phyloP scores from a whole-genome alignment of 2,329 filamentous ascomycete species.

The Clarireedia hainanense region DNA sequence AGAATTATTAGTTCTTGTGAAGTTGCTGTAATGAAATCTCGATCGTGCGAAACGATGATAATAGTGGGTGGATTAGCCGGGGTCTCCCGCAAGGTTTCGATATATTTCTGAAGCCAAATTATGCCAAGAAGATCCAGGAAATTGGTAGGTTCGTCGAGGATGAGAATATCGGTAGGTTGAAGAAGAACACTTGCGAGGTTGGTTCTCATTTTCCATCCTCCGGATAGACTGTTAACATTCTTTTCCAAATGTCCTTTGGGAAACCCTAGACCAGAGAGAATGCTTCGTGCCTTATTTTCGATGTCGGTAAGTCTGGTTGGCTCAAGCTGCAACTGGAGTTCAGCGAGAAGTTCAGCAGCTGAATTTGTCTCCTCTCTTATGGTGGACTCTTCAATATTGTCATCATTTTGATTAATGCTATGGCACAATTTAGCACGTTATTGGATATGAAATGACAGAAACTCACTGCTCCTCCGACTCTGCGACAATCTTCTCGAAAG shows the following conservation, averaged over 20 bases:
- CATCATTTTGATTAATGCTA: constrained; percentile 42
- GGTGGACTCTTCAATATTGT: constrained; percentile 46
- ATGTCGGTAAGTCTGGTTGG: constrained; percentile 53
- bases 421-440: not conserved
- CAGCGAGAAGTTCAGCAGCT: constrained; percentile 60
- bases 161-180: constrained; percentile 66
- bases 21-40: constrained; percentile 69
- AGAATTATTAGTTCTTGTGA: constrained; percentile 70
- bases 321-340: constrained; percentile 61
- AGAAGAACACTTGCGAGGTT: constrained; percentile 59
- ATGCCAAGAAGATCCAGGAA: constrained; percentile 78
- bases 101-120: constrained; percentile 73
- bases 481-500: constrained; percentile 58
- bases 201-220: constrained; percentile 68
- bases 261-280: constrained; percentile 54
- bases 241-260: constrained; percentile 51
- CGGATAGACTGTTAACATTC: constrained; percentile 59
- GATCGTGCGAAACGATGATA: constrained; percentile 76
- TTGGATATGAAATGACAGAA: not conserved
- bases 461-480: constrained; percentile 35
- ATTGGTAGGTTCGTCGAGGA: constrained; percentile 83
- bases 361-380: constrained; percentile 60
- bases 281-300: constrained; percentile 58
- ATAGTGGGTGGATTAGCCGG: constrained; percentile 53
- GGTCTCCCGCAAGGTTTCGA: constrained; percentile 47